Evolutionary conservation across 164 flowering plant genomes (phyloP), one percentile per base, ranked within the genome.

Genomic region (Cinnamomum micranthum): DNA sequence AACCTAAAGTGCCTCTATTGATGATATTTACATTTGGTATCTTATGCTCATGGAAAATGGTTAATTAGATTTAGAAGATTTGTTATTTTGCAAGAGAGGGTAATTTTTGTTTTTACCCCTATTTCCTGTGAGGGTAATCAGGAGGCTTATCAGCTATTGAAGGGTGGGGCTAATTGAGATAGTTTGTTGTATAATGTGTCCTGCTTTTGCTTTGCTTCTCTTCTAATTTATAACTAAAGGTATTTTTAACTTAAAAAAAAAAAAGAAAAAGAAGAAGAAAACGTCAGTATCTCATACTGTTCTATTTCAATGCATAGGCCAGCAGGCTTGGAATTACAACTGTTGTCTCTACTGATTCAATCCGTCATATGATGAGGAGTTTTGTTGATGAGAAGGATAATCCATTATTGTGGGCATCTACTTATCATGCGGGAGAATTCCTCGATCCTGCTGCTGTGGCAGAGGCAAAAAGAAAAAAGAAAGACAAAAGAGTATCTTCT

Each of bases 361-460:
- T 92, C 65, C 86, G 97, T 65, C 97, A 92, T 82, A 92, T 92
- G 97, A 92, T 92, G 97, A 88, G 97, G 76, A 88, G 97, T 76
- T 92, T 92, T 77, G 89, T 78, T 7, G 90, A 87, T 79, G 97
- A 90, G 78, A 84, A 88, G 66, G 82, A 92, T 74, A 92, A 88
- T 50, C 97, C 97, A 28, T 68, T 92, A 23, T 85, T 90, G 15
- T 92, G 94, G 97, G 88, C 94, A 73, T 92, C 97, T 27, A 92
- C 97, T 6, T 92, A 92, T 77, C 93, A 92, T 83, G 97, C 97
- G 14, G 97, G 94, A 60, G 97, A 92, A 74, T 81, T 60, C 76
- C 81, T 92, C 71, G 94, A 90, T 83, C 94, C 91, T 24, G 81
- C 83, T 65, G 89, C 97, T 41, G 92, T 92, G 80, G 89, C 94